Evolutionary conservation across 2,329 filamentous ascomycete genomes (phyloP), one percentile per base, ranked within the genome.

Genomic region (Berkeleyomyces rouxiae): DNA sequence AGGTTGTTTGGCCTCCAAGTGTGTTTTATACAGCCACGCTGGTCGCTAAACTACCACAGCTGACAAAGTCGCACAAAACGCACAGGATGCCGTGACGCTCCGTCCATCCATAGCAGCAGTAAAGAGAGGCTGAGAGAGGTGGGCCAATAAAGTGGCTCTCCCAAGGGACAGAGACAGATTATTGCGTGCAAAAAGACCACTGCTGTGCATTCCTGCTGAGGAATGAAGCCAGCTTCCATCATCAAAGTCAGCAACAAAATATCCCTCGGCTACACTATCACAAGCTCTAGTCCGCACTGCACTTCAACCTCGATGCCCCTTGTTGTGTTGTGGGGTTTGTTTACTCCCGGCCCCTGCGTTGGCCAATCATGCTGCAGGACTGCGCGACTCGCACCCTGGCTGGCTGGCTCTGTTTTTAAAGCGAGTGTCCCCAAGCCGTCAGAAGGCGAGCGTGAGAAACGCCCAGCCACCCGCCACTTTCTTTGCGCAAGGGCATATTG

Each of bases 311-410:
- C 3, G 57, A 37, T 58, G 39, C 57, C 33, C 16, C 39, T 58
- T 36, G 46, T 23, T 64, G 11, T 62, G 13, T 55, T 64, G 59
- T 62, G 59, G 63, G 53, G 58, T 64, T 64, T 64, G 63, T 62
- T 64, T 64, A 62, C 63, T 63, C 44, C 53, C 55, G 33, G 44
- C 40, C 55, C 55, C 61, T 39, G 53, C 40, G 10, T 23, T 40
- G 57, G 40, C 63, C 63, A 64, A 64, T 64, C 59, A 61, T 39
- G 37, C 53, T 13, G 36, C 7, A 23, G 42, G 33, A 9, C 53
- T 43, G 53, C 39, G 46, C 47, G 43, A 55, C 59, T 51, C 43
- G 42, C n/a, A 64, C 58, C 59, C 59, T 62, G 23, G 59, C 37
- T 61, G 23, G 53, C 59, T 49, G 49, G 16, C 43, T 43, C 43